Percentiles rank a stretch among this genome's conserved stretches.
phyloP scores from a whole-genome alignment of 495 filamentous ascomycete species.

The Xanthoparmelia taractica region DNA sequence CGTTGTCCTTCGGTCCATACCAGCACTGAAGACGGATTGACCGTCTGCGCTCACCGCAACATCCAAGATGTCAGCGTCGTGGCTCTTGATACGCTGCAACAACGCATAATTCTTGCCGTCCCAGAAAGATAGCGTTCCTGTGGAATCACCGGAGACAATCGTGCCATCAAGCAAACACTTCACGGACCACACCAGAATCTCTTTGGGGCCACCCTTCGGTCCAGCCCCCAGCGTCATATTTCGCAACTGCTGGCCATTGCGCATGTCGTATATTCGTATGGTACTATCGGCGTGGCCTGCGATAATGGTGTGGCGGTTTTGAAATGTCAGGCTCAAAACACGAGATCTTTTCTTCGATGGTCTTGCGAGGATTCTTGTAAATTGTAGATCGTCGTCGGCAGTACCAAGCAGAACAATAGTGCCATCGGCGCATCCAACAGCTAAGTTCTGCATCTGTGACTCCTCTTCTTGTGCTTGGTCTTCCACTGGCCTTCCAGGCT shows the following conservation, averaged over 20 bases:
- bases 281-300: constrained; percentile 89
- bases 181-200: constrained; percentile 86
- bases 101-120: constrained; percentile 86
- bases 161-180: constrained; percentile 79
- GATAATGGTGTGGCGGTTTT: constrained; percentile 71
- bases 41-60: constrained; percentile 74
- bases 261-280: constrained; percentile 81
- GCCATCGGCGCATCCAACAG: constrained; percentile 88
- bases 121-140: constrained; percentile 86
- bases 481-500: constrained; percentile 23
- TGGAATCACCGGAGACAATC: constrained; percentile 90
- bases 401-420: constrained; percentile 80
- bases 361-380: constrained; percentile 58
- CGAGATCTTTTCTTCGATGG: constrained; percentile 73
- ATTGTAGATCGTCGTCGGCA: constrained; percentile 67
- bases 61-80: constrained; percentile 84
- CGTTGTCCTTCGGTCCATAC: constrained; percentile 81
- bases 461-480: constrained; percentile 39
- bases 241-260: constrained; percentile 62
- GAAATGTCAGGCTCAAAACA: constrained; percentile 82
- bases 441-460: constrained; percentile 60
- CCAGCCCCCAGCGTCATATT: constrained; percentile 81
- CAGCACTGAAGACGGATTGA: constrained; percentile 76
- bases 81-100: constrained; percentile 71
- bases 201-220: constrained; percentile 64